Percentiles rank a stretch among this genome's conserved stretches.
Evolutionary conservation across 108 stramenopile species (phyloP).

Genomic region (Cyclostephanos invisitatus): DNA sequence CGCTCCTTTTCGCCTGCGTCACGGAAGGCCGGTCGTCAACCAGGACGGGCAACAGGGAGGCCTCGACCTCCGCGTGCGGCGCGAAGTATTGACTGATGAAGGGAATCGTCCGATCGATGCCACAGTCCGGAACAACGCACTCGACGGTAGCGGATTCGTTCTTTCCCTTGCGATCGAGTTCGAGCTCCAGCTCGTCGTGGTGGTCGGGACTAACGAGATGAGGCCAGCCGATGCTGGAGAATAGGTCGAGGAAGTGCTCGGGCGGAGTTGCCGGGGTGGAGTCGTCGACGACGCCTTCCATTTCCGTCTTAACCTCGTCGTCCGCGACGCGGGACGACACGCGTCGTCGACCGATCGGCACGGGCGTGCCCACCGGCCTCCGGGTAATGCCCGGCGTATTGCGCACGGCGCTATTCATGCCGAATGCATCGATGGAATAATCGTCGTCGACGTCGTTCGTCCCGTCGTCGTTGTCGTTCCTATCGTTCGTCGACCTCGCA

Average conservation of each 20-base stretch:
- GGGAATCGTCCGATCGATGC: too few relatives aligned
- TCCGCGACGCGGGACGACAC: neutral
- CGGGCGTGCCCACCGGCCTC: too few relatives aligned
- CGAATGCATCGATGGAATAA: neutral
- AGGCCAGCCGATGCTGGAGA: too few relatives aligned
- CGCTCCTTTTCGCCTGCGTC: neutral
- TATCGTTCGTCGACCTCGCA: neutral
- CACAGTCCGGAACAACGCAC: too few relatives aligned
- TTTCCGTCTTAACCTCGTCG: neutral
- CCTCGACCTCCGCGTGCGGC: neutral
- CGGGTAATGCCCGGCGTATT: neutral
- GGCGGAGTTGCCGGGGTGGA: too few relatives aligned
- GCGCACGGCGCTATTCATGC: neutral
- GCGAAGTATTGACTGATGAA: neutral
- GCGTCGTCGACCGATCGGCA: neutral
- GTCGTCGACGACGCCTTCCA: neutral
- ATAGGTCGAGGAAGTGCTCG: too few relatives aligned
- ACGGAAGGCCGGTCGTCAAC: neutral
- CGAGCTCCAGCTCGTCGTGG: too few relatives aligned
- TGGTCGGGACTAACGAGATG: too few relatives aligned
- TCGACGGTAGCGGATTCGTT: too few relatives aligned
- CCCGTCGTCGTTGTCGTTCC: too few relatives aligned
- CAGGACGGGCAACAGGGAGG: neutral
- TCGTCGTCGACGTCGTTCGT: neutral
- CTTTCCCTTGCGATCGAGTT: too few relatives aligned